Base-by-base conservation (phyloP, 2,329 filamentous ascomycete genomes). In the Talaromyces atroroseus region DNA sequence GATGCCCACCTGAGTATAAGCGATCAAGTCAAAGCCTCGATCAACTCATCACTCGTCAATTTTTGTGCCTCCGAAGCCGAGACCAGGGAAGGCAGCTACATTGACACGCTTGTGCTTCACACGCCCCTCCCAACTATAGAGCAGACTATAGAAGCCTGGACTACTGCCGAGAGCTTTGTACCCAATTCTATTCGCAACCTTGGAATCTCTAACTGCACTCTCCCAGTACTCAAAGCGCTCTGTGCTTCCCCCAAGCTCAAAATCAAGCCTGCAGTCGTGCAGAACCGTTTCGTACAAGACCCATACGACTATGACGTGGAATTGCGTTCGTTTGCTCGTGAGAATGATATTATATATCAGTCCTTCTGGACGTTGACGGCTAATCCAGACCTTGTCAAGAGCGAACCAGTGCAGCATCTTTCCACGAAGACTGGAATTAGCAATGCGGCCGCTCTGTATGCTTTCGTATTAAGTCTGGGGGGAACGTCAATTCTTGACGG, bases 191-290 rank as follows among this genome's bases (percentile, higher is more conserved):
- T 92, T 60, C 83, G 83, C 42, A 78, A 82, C 29, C 76, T 94
- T 7, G 90, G 90, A 42, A 86, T 94, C 55, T 90, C 87, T 54
- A 94, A 94, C 69, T 81, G 82, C n/a, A 74, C 77, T n/a, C 71
- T 87, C 1, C 68, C 76, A 0, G 70, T 82, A 1, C 76, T 94
- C 0, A 68, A 79, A 52, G 70, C 72, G 4, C 71, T 91, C 1
- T 76, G 78, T 58, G 58, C 42, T 0, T 67, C 64, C 1, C 65
- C 75, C 1, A 64, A 72, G 18, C 74, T 76, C 3, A 71, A 63
- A 0, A 66, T 83, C 62, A 81, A 80, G 61, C 83, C 82, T 0
- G 76, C 80, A 1, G 80, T 91, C 1, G 85, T 92, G 5, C 89
- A 94, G 72, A 92, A 94, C 65, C 81, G 87, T 90, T 94, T 71